Evolutionary conservation across 1,284 basidiomycete species (phyloP).

Genomic region (Anthracocystis panici-leucophaei): DNA sequence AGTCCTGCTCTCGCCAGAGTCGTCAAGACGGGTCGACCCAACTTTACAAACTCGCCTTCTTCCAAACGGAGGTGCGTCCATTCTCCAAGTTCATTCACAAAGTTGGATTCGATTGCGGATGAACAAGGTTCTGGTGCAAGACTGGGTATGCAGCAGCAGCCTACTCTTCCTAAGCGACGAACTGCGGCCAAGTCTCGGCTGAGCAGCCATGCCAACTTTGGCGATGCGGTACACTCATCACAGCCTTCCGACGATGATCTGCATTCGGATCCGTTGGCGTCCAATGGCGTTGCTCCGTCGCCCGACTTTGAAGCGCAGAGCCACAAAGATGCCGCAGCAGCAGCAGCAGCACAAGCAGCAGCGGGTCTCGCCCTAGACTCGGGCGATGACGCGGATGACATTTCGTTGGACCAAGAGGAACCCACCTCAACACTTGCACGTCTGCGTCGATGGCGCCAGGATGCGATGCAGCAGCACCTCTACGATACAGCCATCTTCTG

Average conservation of each 20-base stretch:
- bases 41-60: conserved; percentile 19
- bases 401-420: conserved; percentile 13
- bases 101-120: conserved; percentile 11
- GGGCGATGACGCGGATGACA: conserved; percentile 12
- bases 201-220: conserved; percentile 23
- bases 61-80: conserved; percentile 22
- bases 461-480: conserved; percentile 96
- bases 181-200: conserved; percentile 27
- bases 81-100: conserved; percentile 4
- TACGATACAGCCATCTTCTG: conserved; percentile 98
- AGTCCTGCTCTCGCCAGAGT: conserved; percentile 49
- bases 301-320: conserved; percentile 11
- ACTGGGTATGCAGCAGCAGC: conserved; percentile 5
- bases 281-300: conserved; percentile 12
- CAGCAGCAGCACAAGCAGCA: not conserved
- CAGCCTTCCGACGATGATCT: conserved; percentile 29
- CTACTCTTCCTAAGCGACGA: conserved; percentile 9
- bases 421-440: conserved; percentile 70
- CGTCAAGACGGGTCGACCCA: conserved; percentile 25
- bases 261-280: conserved; percentile 17
- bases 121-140: not conserved
- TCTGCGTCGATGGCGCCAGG: conserved; percentile 96
- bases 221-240: conserved; percentile 19
- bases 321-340: not conserved
- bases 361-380: conserved; percentile 9